These are phyloP conservation scores for Diplodia seriata DNA, from an alignment of 2,329 filamentous ascomycete species.

Conservation along the genomic window DNA sequence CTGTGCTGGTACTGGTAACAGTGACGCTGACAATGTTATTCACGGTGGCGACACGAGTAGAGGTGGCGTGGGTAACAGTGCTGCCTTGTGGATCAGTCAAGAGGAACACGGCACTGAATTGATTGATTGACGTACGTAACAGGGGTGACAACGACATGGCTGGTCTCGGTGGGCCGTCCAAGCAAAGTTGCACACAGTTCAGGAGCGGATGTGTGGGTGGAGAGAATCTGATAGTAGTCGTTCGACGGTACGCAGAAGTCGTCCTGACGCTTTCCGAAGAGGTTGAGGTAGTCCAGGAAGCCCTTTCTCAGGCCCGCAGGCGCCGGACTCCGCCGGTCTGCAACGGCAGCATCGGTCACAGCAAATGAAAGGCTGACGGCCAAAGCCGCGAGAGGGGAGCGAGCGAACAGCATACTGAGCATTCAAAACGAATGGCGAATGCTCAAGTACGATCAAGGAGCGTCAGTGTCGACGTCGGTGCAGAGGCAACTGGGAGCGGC, in stretches of 20 bases:
- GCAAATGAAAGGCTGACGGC: conserved; percentile 44
- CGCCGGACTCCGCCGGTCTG: conserved; percentile 12
- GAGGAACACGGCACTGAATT: neutral
- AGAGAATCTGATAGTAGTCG: conserved; percentile 31
- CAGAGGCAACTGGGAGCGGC: conserved; percentile 9
- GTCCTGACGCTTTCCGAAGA: conserved; percentile 26
- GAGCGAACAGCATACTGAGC: conserved; percentile 46
- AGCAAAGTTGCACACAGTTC: conserved; percentile 34
- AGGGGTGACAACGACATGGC: conserved; percentile 37
- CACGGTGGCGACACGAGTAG: conserved; percentile 36
- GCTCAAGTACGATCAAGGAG: conserved; percentile 33
- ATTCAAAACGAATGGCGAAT: conserved; percentile 40
- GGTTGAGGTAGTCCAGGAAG: conserved; percentile 22
- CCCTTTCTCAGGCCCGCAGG: conserved; percentile 10
- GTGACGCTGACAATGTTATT: conserved; percentile 39
- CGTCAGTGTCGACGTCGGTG: conserved; percentile 18
- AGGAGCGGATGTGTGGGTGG: neutral
- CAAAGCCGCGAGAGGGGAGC: conserved; percentile 42
- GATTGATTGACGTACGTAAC: conserved; percentile 37
- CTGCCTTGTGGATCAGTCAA: conserved; percentile 35
- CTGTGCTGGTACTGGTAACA: conserved; percentile 37
- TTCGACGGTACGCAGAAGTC: conserved; percentile 26
- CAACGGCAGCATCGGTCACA: conserved; percentile 27
- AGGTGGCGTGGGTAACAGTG: conserved; percentile 37
- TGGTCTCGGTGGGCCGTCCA: conserved; percentile 39